These are phyloP conservation scores for Saturnispora kantuleensis DNA, from an alignment of 805 yeast species.

Conservation along the genomic window DNA sequence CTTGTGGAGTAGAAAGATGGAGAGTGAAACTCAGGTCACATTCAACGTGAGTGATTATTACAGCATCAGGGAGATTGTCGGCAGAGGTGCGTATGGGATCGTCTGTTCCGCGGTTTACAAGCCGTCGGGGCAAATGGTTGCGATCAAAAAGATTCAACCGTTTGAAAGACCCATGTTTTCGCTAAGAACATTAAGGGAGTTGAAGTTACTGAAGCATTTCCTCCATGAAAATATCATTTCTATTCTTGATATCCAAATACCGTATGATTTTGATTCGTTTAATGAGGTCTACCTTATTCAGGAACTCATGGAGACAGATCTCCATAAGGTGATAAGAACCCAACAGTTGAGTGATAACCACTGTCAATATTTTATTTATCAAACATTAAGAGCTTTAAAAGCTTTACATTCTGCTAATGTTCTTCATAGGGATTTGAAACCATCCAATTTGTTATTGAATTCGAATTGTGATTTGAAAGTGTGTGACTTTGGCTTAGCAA, in stretches of 20 bases:
- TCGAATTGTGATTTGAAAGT: slow-evolving; percentile 90
- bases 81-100: slow-evolving; percentile 95
- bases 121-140: slow-evolving; percentile 83
- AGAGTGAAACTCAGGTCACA: slow-evolving; percentile 26
- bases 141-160: slow-evolving; percentile 90
- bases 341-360: slow-evolving; percentile 87
- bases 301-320: slow-evolving; percentile 82
- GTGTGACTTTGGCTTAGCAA: slow-evolving; percentile 90
- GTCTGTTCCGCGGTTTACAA: slow-evolving; percentile 84
- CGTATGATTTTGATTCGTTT: slow-evolving; percentile 63
- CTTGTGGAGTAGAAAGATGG: background rate
- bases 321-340: slow-evolving; percentile 70
- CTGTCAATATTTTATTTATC: slow-evolving; percentile 87
- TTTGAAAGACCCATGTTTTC: slow-evolving; percentile 86
- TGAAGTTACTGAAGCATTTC: slow-evolving; percentile 80
- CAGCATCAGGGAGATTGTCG: slow-evolving; percentile 74
- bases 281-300: slow-evolving; percentile 83
- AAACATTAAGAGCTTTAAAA: slow-evolving; percentile 80
- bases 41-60: slow-evolving; percentile 86
- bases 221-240: slow-evolving; percentile 90
- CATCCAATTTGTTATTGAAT: slow-evolving; percentile 75
- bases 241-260: slow-evolving; percentile 82
- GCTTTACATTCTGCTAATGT: slow-evolving; percentile 92
- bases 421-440: slow-evolving; percentile 87
- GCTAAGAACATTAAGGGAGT: slow-evolving; percentile 78